These are phyloP conservation scores for Boletales sp. DNA, from an alignment of 768 basidiomycete species.

Conservation along the genomic window DNA sequence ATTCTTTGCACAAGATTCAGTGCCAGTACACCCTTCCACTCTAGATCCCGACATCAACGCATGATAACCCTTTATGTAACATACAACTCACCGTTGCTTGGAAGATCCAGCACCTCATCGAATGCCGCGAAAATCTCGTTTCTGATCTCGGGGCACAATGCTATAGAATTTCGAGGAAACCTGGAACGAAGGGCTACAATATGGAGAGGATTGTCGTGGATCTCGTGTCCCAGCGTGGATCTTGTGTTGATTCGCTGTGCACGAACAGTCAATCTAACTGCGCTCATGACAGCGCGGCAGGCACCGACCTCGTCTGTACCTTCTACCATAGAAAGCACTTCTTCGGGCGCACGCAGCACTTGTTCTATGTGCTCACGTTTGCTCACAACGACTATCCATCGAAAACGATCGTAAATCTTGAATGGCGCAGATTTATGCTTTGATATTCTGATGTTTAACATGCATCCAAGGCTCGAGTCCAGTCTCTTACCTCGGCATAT, in stretches of 20 bases:
- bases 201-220: slow-evolving; percentile 28
- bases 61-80: too few relatives aligned
- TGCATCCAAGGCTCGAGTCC: too few relatives aligned
- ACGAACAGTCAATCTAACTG: not conserved
- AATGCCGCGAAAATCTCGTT: slow-evolving; percentile 44
- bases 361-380: too few relatives aligned
- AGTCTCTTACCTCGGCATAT: too few relatives aligned
- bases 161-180: slow-evolving; percentile 37
- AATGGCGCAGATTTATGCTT: too few relatives aligned
- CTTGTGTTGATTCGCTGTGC: slow-evolving; percentile 35
- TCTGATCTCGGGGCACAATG: slow-evolving; percentile 39
- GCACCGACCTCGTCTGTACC: too few relatives aligned
- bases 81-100: slow-evolving; percentile 8
- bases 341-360: too few relatives aligned
- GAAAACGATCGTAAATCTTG: too few relatives aligned
- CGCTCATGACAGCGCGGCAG: too few relatives aligned
- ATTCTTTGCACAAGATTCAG: slow-evolving; percentile 28
- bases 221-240: slow-evolving; percentile 35
- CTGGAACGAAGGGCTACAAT: slow-evolving; percentile 21
- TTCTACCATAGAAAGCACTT: too few relatives aligned
- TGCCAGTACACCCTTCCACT: slow-evolving; percentile 36
- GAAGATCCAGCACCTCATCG: slow-evolving; percentile 31
- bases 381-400: too few relatives aligned
- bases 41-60: slow-evolving; percentile 17
- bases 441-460: too few relatives aligned